Evolutionary conservation across 805 yeast genomes (phyloP).

Genomic region (Kluyveromyces lactis): DNA sequence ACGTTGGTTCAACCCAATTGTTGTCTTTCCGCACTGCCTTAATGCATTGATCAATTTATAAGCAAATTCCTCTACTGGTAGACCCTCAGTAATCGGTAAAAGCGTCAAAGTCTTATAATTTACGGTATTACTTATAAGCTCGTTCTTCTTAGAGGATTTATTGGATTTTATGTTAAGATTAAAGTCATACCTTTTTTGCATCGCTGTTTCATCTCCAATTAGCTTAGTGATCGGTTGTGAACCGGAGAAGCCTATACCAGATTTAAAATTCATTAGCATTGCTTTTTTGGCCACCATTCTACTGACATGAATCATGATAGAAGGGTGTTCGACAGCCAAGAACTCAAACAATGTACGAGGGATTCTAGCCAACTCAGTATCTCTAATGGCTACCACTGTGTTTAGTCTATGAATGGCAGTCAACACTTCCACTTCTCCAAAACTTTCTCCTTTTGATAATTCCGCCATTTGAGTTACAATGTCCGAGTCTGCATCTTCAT

Average conservation of each 20-base stretch:
- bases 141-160: slow-evolving; percentile 13
- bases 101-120: slow-evolving; percentile 74
- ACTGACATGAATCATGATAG: slow-evolving; percentile 84
- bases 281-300: slow-evolving; percentile 67
- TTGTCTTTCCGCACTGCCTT: slow-evolving; percentile 60
- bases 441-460: slow-evolving; percentile 87
- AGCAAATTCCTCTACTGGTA: slow-evolving; percentile 88
- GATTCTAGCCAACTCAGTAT: slow-evolving; percentile 86
- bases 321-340: slow-evolving; percentile 75
- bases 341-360: slow-evolving; percentile 86
- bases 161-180: slow-evolving; percentile 20
- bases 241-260: slow-evolving; percentile 14
- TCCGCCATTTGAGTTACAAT: slow-evolving; percentile 47
- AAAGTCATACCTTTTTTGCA: slow-evolving; percentile 18
- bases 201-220: slow-evolving; percentile 11
- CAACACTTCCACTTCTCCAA: slow-evolving; percentile 92
- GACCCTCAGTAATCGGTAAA: slow-evolving; percentile 66
- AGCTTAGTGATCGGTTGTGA: slow-evolving; percentile 9
- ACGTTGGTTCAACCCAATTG: slow-evolving; percentile 76
- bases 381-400: slow-evolving; percentile 79
- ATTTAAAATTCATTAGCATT: slow-evolving; percentile 1
- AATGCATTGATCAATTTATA: slow-evolving; percentile 62
- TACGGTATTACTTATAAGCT: slow-evolving; percentile 2
- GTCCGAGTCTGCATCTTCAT: slow-evolving; percentile 8
- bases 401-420: slow-evolving; percentile 65